These are phyloP conservation scores for Gymnopilus dilepis DNA, from an alignment of 768 basidiomycete genomes.

Conservation along the genomic window DNA sequence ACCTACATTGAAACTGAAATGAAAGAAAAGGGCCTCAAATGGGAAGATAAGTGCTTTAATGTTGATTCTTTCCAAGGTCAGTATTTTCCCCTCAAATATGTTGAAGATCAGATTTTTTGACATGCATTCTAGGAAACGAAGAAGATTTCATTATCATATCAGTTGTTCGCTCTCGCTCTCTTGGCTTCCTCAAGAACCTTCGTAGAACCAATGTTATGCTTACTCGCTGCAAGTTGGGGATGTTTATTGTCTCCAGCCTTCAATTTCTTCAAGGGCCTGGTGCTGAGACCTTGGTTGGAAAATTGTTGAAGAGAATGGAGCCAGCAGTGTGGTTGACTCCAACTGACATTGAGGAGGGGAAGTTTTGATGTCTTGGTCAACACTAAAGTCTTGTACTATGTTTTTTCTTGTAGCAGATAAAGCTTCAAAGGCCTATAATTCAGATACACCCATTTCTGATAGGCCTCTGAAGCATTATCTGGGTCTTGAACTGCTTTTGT, in stretches of 20 bases:
- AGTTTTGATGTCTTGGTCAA: constrained; percentile 13
- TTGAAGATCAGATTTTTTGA: constrained; percentile 12
- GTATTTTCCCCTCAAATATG: constrained; percentile 10
- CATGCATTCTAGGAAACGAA: constrained; percentile 68
- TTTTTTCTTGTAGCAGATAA: constrained; percentile 14
- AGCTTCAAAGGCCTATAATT: constrained; percentile 2
- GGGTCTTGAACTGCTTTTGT: constrained; percentile 1
- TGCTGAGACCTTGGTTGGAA: constrained; percentile 49
- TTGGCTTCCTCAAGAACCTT: constrained; percentile 71
- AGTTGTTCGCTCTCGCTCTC: constrained; percentile 57
- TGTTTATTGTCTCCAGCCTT: constrained; percentile 73
- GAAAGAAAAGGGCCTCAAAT: constrained; percentile 53
- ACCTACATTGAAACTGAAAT: constrained; percentile 60
- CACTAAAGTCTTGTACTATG: neutral
- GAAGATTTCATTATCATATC: constrained; percentile 80
- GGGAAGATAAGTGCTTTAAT: constrained; percentile 80
- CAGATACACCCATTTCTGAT: neutral
- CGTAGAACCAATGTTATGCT: constrained; percentile 90
- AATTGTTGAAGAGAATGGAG: constrained; percentile 43
- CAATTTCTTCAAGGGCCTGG: constrained; percentile 64
- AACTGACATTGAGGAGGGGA: constrained; percentile 43
- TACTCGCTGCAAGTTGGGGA: constrained; percentile 75
- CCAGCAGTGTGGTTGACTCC: constrained; percentile 20
- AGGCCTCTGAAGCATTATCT: constrained; percentile 8
- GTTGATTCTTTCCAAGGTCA: constrained; percentile 87